Evolutionary conservation across 2,329 filamentous ascomycete species (phyloP).

Genomic region (Cercospora janseana): DNA sequence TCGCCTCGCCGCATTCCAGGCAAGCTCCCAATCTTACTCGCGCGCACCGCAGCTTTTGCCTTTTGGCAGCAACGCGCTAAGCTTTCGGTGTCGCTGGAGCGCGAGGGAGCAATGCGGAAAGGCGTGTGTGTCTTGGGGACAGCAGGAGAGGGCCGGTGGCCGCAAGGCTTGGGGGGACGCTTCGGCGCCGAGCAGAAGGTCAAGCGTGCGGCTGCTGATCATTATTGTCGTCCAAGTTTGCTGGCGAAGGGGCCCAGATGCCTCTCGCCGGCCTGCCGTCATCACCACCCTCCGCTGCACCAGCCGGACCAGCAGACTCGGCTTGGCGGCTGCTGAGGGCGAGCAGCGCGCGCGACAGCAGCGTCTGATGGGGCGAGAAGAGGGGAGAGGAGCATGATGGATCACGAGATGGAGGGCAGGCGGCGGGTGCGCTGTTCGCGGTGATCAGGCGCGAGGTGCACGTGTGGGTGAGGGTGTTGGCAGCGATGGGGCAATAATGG

Average conservation of each 20-base stretch:
- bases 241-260: neutral
- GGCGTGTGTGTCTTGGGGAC: conserved; percentile 20
- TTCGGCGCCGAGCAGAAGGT: neutral
- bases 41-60: conserved; percentile 9
- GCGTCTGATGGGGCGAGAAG: no score
- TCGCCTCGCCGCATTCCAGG: conserved; percentile 5
- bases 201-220: neutral
- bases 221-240: conserved; percentile 2
- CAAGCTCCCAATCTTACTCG: conserved; percentile 18
- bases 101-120: conserved; percentile 19
- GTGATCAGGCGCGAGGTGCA: conserved; percentile 7
- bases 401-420: neutral
- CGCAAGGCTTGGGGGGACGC: neutral
- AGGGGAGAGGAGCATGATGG: no score
- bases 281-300: no score
- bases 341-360: neutral
- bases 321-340: neutral
- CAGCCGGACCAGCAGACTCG: neutral
- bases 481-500: conserved; percentile 24
- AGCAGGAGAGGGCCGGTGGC: conserved; percentile 4
- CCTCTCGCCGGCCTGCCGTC: neutral
- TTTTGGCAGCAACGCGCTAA: conserved; percentile 17
- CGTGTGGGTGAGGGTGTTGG: conserved; percentile 12
- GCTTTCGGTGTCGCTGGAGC: conserved; percentile 15
- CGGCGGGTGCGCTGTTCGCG: neutral